phyloP scores from a whole-genome alignment of 352 stramenopile species.

The Phytophthora hybrid region DNA sequence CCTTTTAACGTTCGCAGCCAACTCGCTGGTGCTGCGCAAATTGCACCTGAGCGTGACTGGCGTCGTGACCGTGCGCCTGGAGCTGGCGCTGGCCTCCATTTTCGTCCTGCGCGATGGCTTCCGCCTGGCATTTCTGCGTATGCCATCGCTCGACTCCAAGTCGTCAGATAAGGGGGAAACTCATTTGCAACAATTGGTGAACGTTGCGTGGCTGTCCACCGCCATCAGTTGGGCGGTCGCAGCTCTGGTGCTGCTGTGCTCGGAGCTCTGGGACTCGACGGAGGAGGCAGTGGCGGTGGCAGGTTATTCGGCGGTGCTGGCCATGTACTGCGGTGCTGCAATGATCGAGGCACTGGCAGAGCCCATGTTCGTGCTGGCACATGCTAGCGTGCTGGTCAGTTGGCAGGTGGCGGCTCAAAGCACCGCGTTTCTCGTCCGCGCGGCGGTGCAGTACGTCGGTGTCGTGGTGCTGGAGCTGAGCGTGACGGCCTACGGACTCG shows the following conservation, averaged over 20 bases:
- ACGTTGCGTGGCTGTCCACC: constrained; percentile 82
- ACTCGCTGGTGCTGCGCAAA: constrained; percentile 80
- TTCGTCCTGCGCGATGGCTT: constrained; percentile 93
- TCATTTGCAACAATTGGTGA: constrained; percentile 72
- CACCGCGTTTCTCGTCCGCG: constrained; percentile 76
- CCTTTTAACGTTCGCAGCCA: constrained; percentile 86
- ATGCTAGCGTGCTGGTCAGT: constrained; percentile 84
- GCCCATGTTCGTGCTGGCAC: constrained; percentile 83
- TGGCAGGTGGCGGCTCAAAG: constrained; percentile 85
- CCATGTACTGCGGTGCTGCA: constrained; percentile 82
- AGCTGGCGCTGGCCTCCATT: constrained; percentile 89
- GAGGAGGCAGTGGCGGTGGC: constrained; percentile 28
- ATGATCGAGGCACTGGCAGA: constrained; percentile 85
- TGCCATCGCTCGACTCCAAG: constrained; percentile 67
- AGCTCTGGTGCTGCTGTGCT: constrained; percentile 33
- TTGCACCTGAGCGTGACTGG: constrained; percentile 83
- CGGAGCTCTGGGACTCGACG: constrained; percentile 22
- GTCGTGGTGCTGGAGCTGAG: constrained; percentile 69
- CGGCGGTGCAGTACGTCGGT: constrained; percentile 70
- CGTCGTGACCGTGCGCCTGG: constrained; percentile 85
- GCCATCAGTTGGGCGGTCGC: constrained; percentile 66
- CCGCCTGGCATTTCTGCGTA: constrained; percentile 87
- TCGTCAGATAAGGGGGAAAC: constrained; percentile 2
- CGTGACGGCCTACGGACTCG: constrained; percentile 78
- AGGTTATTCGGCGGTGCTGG: constrained; percentile 66